Conservation (phyloP, 306 rosid species). For the Senna tora region DNA sequence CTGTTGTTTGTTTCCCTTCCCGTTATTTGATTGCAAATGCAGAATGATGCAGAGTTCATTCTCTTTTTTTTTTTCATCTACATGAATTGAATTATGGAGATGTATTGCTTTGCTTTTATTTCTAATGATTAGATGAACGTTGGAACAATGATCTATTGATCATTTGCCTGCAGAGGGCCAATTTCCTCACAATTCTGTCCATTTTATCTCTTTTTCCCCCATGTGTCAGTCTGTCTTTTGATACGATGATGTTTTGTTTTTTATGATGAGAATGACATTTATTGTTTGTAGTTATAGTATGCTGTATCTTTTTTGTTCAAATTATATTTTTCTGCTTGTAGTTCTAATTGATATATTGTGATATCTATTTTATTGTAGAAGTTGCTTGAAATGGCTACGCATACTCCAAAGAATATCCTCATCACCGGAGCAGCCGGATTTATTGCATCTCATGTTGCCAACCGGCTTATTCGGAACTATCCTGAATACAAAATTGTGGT, state of each 20-base stretch:
- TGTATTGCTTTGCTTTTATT: neutral
- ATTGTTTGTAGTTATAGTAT: neutral
- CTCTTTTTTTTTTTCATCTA: neutral
- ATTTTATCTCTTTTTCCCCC: neutral
- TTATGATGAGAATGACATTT: neutral
- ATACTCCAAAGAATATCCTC: constrained; percentile 68
- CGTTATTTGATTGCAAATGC: neutral
- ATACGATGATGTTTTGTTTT: neutral
- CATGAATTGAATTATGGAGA: neutral
- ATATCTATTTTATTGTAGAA: constrained; percentile 28
- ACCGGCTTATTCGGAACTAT: constrained; percentile 55
- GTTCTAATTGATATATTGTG: constrained; percentile 5
- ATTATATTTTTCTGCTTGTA: constrained; percentile 10
- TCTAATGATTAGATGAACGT: neutral
- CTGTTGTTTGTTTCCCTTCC: constrained; percentile 13
- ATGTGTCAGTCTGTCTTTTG: neutral
- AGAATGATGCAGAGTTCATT: neutral
- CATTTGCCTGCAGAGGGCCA: neutral
- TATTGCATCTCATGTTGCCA: constrained; percentile 68
- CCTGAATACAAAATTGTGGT: constrained; percentile 67
- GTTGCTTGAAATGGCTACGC: constrained; percentile 47
- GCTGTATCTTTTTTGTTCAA: neutral
- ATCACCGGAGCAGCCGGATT: constrained; percentile 71
- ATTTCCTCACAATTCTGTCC: constrained; percentile 1
- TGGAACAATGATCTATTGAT: neutral